Conservation (phyloP, 345 rosid genomes). For the Sonneratia caseolaris region DNA sequence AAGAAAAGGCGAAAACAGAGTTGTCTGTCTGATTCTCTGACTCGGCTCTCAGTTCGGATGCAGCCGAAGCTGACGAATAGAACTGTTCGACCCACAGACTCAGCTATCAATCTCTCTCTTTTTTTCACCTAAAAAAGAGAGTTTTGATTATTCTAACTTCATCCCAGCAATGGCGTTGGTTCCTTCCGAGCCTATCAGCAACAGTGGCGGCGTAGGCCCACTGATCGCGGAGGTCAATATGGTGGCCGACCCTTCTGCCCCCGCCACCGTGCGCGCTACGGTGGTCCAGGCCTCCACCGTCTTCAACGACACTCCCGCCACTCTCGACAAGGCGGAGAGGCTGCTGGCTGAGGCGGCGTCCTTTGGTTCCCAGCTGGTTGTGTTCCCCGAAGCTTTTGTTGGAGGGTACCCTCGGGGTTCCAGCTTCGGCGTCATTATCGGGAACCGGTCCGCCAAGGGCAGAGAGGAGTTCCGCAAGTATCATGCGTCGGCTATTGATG, state of each 20-base stretch:
- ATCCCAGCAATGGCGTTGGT: slow-evolving; percentile 36
- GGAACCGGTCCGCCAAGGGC: slow-evolving; percentile 66
- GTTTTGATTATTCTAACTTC: neutral
- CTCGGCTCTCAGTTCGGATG: neutral
- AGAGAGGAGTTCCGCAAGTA: slow-evolving; percentile 81
- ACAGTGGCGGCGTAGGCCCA: slow-evolving; percentile 14
- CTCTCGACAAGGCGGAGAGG: slow-evolving; percentile 87
- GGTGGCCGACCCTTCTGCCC: slow-evolving; percentile 49
- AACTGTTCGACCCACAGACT: neutral
- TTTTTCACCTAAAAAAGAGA: neutral
- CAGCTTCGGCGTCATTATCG: slow-evolving; percentile 59
- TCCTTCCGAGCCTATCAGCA: slow-evolving; percentile 17
- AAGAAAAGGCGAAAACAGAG: no score
- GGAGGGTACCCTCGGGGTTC: slow-evolving; percentile 96
- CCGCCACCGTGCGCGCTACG: slow-evolving; percentile 63
- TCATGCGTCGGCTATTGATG: slow-evolving; percentile 75
- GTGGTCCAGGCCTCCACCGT: slow-evolving; percentile 90
- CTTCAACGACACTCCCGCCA: slow-evolving; percentile 85
- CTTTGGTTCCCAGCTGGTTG: slow-evolving; percentile 71
- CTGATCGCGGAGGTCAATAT: slow-evolving; percentile 71
- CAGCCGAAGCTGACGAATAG: neutral
- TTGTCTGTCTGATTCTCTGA: neutral
- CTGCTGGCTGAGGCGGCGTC: slow-evolving; percentile 77
- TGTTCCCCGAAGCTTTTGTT: slow-evolving; percentile 90
- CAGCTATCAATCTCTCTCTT: no score